Conservation (phyloP, 805 yeast species). For the Saccharomycopsis fibuligera region DNA sequence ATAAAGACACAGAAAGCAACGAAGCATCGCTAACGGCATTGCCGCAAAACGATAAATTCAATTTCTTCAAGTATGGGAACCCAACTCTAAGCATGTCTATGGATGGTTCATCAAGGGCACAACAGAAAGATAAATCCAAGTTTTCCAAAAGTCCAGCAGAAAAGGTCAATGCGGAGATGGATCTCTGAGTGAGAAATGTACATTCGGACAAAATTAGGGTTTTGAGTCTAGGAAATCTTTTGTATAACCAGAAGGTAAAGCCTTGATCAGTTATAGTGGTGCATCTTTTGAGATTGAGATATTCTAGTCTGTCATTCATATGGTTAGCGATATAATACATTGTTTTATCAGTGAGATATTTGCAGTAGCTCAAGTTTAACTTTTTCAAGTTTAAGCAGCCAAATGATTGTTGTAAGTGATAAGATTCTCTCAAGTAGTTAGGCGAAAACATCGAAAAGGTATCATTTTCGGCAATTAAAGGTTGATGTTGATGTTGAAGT, state of each 20-base stretch:
- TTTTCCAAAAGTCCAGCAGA: constrained; percentile 52
- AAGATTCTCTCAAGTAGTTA: too few species aligned
- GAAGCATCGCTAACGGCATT: constrained; percentile 74
- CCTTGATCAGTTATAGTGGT: constrained; percentile 75
- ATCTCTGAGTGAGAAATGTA: constrained; percentile 61
- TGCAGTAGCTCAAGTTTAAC: constrained; percentile 65
- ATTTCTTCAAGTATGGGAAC: constrained; percentile 45
- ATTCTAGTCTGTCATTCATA: constrained; percentile 48
- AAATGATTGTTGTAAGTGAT: constrained; percentile 21
- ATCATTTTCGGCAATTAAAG: background rate
- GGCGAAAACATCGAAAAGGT: background rate
- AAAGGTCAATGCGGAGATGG: constrained; percentile 55
- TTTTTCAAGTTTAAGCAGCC: constrained; percentile 57
- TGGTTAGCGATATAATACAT: constrained; percentile 57
- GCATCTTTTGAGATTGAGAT: constrained; percentile 63
- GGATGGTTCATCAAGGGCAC: constrained; percentile 64
- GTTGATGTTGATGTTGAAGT: background rate
- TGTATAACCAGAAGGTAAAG: constrained; percentile 57
- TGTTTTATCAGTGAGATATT: constrained; percentile 61
- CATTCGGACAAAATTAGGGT: constrained; percentile 60
- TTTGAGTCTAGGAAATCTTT: constrained; percentile 45
- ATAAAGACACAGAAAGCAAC: constrained; percentile 50
- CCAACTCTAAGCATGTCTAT: constrained; percentile 61
- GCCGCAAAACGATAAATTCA: constrained; percentile 70
- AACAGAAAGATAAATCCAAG: constrained; percentile 65